A percentile compares a stretch with the other conserved stretches of the same genome.
phyloP scores from a whole-genome alignment of 192 early-diverging fungal species.

The Gigaspora rosea region DNA sequence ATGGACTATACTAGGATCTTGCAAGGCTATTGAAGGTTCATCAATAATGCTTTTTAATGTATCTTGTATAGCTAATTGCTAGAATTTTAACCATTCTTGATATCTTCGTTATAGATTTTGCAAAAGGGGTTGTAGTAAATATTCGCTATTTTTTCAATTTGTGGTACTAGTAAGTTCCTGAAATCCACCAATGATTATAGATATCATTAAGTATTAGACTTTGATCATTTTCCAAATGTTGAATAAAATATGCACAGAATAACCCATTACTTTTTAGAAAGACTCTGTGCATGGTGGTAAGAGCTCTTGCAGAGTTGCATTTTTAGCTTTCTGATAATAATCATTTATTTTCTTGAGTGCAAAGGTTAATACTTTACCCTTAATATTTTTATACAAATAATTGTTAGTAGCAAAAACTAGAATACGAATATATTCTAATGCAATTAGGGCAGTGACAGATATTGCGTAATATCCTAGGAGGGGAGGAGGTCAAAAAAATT shows the following conservation, averaged over 20 bases:
- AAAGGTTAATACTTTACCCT: too few species aligned
- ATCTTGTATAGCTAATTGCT: background rate
- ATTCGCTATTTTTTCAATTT: background rate
- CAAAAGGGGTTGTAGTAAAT: background rate
- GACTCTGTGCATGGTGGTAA: background rate
- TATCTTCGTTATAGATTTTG: conserved; percentile 1
- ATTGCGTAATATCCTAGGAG: too few species aligned
- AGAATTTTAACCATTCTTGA: background rate
- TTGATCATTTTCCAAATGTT: background rate
- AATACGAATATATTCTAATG: too few species aligned
- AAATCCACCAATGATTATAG: conserved; percentile 17
- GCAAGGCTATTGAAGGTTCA: background rate
- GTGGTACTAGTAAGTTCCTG: background rate
- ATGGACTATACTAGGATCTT: background rate
- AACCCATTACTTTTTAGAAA: background rate
- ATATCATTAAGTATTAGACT: conserved; percentile 12
- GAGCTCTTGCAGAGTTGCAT: too few species aligned
- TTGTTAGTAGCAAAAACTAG: too few species aligned
- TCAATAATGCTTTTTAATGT: background rate
- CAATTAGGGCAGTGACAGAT: too few species aligned
- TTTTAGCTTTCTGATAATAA: too few species aligned
- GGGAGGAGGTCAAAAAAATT: too few species aligned
- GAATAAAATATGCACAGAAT: background rate
- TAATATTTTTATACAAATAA: too few species aligned
- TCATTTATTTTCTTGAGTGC: too few species aligned